Conservation (phyloP, 805 yeast species). For the Wickerhamiella azyma region DNA sequence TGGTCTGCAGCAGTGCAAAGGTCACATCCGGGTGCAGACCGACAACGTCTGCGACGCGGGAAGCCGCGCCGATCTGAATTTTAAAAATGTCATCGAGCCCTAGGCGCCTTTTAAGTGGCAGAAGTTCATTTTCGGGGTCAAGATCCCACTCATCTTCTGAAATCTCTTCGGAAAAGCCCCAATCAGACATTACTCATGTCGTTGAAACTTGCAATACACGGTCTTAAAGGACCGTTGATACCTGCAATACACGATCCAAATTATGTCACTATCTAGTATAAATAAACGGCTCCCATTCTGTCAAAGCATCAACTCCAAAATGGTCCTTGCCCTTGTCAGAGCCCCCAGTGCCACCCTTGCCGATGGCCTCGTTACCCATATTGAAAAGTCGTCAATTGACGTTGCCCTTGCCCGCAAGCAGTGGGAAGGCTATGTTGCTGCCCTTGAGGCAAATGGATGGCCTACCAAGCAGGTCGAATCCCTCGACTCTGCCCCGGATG, state of each 20-base stretch:
- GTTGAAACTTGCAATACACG: slow-evolving; percentile 1
- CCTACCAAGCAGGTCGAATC: background rate
- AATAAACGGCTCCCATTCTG: too few species aligned
- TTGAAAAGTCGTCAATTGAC: slow-evolving; percentile 4
- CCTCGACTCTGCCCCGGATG: slow-evolving; percentile 5
- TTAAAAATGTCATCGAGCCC: background rate
- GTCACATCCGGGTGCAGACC: background rate
- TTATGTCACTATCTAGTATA: background rate
- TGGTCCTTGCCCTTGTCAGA: slow-evolving; percentile 5
- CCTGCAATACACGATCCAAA: slow-evolving; percentile 2
- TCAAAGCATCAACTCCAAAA: background rate
- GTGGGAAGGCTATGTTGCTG: slow-evolving; percentile 6
- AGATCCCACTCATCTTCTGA: background rate
- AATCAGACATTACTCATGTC: slow-evolving; percentile 4
- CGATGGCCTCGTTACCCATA: slow-evolving; percentile 7
- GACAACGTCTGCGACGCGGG: background rate
- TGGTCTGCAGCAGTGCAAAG: background rate
- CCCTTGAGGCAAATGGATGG: slow-evolving; percentile 7
- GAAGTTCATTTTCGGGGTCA: background rate
- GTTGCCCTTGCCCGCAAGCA: slow-evolving; percentile 1
- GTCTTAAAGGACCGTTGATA: slow-evolving; percentile 1
- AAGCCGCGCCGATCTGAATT: background rate
- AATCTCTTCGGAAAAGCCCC: background rate
- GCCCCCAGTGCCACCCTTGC: slow-evolving; percentile 5
- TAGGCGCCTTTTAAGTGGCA: background rate